phyloP scores from a whole-genome alignment of 2,329 filamentous ascomycete genomes.

The Colletotrichum sp. region DNA sequence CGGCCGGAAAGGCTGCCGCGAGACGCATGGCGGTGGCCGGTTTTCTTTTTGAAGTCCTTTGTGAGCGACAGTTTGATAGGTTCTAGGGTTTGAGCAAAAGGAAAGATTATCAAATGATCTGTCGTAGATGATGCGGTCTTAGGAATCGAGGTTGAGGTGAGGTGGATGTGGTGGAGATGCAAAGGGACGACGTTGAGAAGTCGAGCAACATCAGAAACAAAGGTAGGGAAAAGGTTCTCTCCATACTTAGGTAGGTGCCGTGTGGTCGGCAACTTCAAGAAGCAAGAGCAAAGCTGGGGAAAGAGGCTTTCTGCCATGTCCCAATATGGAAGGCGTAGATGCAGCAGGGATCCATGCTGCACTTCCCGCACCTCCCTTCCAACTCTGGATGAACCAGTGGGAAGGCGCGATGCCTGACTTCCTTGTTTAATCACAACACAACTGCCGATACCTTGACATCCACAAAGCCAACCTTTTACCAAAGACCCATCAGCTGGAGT shows the following conservation, averaged over 20 bases:
- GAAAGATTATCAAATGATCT: neutral
- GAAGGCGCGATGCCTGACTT: neutral
- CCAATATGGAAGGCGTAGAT: neutral
- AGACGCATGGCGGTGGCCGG: neutral
- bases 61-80: neutral
- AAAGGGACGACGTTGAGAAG: neutral
- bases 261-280: neutral
- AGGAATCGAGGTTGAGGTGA: neutral
- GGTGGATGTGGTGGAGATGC: neutral
- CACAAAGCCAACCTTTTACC: neutral
- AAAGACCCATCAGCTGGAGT: rapidly evolving
- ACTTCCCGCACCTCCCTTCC: conserved; percentile 6
- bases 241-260: neutral
- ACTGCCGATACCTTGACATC: neutral
- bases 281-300: neutral
- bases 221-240: neutral
- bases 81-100: neutral
- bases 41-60: neutral
- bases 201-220: neutral
- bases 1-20: neutral
- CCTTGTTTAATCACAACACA: neutral
- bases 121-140: neutral
- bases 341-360: neutral
- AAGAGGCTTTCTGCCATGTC: neutral
- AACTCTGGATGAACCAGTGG: conserved; percentile 12